Conservation (phyloP, 139 green algal genomes). For the Chlorella sorokiniana region DNA sequence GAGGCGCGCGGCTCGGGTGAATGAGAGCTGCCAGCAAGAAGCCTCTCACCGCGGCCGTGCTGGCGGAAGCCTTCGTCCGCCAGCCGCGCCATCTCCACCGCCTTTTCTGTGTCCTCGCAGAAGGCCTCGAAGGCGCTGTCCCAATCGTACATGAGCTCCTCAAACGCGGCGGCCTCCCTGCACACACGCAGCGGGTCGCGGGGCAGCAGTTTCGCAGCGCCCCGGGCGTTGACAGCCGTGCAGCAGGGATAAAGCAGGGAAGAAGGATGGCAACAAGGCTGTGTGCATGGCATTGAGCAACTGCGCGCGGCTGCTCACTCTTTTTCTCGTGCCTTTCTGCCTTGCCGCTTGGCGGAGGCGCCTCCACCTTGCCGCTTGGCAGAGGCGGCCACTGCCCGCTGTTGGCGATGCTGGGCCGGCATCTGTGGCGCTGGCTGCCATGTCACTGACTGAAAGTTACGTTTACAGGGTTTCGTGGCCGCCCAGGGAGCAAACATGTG, state of each 20-base stretch:
- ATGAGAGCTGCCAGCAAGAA: not conserved
- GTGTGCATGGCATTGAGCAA: not conserved
- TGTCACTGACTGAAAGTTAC: too few relatives aligned
- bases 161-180: slow-evolving; percentile 25
- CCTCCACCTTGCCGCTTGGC: too few relatives aligned
- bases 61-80: slow-evolving; percentile 9
- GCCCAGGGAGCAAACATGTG: too few relatives aligned
- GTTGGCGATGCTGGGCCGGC: too few relatives aligned
- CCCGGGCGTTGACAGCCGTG: not conserved
- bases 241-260: not conserved
- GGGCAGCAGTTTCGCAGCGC: not conserved
- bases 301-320: not conserved
- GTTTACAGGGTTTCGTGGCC: too few relatives aligned
- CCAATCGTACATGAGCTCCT: slow-evolving; percentile 26
- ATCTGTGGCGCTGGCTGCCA: too few relatives aligned
- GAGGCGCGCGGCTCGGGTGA: not conserved
- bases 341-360: too few relatives aligned
- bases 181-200: not conserved
- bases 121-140: slow-evolving; percentile 15
- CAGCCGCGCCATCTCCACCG: not conserved
- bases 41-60: slow-evolving; percentile 15
- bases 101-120: slow-evolving; percentile 1
- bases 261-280: not conserved
- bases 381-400: too few relatives aligned
- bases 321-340: too few relatives aligned